Percentiles rank a stretch among this genome's conserved stretches.
Conservation (phyloP, 192 early-diverging fungal genomes). For the Podila horticola region DNA sequence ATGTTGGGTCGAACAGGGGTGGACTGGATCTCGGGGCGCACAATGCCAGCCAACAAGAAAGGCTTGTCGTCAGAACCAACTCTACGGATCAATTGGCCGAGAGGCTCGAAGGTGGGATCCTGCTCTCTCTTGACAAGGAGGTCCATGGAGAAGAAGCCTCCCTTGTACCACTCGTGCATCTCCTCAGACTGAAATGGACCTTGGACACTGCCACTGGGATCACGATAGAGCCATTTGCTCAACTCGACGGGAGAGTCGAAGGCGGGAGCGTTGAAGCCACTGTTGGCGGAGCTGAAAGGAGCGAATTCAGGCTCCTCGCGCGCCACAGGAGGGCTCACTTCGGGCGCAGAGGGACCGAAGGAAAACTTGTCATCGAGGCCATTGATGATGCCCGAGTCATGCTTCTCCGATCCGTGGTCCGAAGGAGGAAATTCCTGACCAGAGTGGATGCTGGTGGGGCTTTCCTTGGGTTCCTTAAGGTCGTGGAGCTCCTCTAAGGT, state of each 20-base stretch:
- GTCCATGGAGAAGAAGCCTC: constrained; percentile 83
- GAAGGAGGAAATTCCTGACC: constrained; percentile 10
- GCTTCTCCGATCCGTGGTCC: constrained; percentile 19
- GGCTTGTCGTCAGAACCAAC: constrained; percentile 75
- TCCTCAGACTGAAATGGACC: constrained; percentile 87
- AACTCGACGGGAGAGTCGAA: constrained; percentile 36
- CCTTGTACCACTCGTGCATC: constrained; percentile 96
- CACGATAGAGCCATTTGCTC: constrained; percentile 84
- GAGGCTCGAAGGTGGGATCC: constrained; percentile 80
- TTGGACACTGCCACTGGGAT: constrained; percentile 86
- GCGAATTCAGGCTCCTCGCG: constrained; percentile 31
- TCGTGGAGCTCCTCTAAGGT: neutral
- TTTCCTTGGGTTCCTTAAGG: constrained; percentile 1
- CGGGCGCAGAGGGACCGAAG: neutral
- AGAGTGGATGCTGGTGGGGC: neutral
- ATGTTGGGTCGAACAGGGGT: constrained; percentile 26
- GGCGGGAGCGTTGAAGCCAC: neutral
- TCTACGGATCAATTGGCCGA: constrained; percentile 72
- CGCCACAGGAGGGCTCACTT: neutral
- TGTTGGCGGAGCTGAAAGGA: constrained; percentile 4
- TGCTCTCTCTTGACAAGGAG: constrained; percentile 87
- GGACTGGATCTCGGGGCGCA: constrained; percentile 26
- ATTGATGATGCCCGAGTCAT: constrained; percentile 8
- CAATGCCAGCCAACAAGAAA: constrained; percentile 60
- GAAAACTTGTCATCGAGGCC: neutral